Evolutionary conservation across 768 basidiomycete species (phyloP).

Genomic region (Kwoniella mangroviensis): DNA sequence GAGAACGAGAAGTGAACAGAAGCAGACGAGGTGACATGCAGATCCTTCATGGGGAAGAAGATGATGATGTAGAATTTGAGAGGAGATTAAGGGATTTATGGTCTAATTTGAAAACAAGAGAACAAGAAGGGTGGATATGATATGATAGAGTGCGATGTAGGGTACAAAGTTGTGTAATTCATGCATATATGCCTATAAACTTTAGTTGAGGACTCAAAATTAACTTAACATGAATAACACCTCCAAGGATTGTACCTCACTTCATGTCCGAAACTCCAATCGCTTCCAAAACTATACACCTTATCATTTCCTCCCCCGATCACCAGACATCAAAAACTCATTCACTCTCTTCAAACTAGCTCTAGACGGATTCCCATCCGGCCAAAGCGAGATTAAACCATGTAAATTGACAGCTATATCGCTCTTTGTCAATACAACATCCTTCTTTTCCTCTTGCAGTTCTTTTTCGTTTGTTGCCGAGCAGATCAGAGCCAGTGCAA

Average conservation of each 20-base stretch:
- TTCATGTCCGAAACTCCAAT: too few relatives aligned
- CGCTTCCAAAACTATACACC: too few relatives aligned
- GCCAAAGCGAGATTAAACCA: slow-evolving; percentile 78
- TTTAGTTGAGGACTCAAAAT: not conserved
- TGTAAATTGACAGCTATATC: slow-evolving; percentile 75
- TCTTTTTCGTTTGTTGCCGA: slow-evolving; percentile 5
- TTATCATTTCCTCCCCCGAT: not conserved
- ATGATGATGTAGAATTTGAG: slow-evolving; percentile 1
- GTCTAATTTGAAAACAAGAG: slow-evolving; percentile 12
- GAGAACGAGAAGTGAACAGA: slow-evolving; percentile 6
- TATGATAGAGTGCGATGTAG: not conserved
- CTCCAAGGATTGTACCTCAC: too few relatives aligned
- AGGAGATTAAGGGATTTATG: slow-evolving; percentile 15
- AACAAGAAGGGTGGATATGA: slow-evolving; percentile 20
- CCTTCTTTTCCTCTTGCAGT: not conserved
- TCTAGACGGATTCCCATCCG: slow-evolving; percentile 80
- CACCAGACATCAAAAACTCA: slow-evolving; percentile 65
- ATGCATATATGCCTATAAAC: not conserved
- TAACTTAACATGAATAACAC: not conserved
- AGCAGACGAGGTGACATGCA: slow-evolving; percentile 1
- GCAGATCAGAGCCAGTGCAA: slow-evolving; percentile 30
- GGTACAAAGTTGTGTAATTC: too few relatives aligned
- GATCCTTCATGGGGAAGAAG: not conserved
- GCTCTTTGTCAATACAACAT: slow-evolving; percentile 63
- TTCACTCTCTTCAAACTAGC: slow-evolving; percentile 79